These are phyloP conservation scores for Digitaria exilis DNA, from an alignment of 202 grass and related monocot species.

Conservation along the genomic window DNA sequence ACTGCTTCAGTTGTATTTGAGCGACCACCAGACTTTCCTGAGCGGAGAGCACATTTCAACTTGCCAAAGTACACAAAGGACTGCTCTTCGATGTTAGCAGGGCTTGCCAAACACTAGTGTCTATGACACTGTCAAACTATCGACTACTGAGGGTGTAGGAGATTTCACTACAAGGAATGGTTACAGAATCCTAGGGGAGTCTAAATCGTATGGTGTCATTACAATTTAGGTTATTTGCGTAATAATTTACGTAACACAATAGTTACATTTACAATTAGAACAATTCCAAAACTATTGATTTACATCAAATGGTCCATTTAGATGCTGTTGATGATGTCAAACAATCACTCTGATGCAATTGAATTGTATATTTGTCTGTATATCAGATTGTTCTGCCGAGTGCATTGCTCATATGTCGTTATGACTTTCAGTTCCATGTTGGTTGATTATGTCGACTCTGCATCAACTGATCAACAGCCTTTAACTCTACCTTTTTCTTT, in stretches of 20 bases:
- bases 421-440: neutral
- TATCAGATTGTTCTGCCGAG: constrained; percentile 7
- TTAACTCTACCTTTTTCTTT: neutral
- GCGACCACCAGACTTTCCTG: constrained; percentile 62
- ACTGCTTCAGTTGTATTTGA: constrained; percentile 82
- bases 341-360: neutral
- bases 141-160: neutral
- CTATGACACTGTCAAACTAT: neutral
- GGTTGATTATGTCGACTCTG: neutral
- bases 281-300: neutral
- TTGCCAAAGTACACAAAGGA: constrained; percentile 46
- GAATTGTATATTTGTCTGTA: constrained; percentile 13
- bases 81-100: constrained; percentile 22
- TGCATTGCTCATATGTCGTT: neutral
- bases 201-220: neutral
- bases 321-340: constrained; percentile 1
- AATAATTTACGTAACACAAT: neutral
- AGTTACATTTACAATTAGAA: neutral
- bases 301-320: neutral
- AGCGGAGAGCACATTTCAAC: constrained; percentile 50
- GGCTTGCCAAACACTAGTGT: constrained; percentile 21
- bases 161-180: neutral
- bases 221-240: constrained; percentile 1
- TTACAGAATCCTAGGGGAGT: constrained; percentile 3
- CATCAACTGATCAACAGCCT: neutral